phyloP scores from a whole-genome alignment of 768 basidiomycete genomes.

The Boletus pseudo-olivaceus region DNA sequence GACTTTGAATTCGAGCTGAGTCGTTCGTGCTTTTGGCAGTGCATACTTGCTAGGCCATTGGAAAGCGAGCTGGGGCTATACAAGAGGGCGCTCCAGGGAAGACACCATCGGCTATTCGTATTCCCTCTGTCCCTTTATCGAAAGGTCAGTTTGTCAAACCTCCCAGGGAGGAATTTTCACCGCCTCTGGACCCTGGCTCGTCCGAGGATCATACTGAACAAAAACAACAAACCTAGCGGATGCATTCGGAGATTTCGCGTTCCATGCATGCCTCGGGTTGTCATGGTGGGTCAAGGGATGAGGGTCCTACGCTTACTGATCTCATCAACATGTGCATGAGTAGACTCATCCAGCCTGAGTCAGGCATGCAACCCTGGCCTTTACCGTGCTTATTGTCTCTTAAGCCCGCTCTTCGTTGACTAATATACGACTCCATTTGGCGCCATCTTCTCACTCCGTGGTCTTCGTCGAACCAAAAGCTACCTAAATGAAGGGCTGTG shows the following conservation, averaged over 20 bases:
- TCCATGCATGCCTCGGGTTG: not conserved
- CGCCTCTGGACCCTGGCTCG: not conserved
- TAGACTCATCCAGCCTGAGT: slow-evolving; percentile 1
- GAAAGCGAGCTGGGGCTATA: not conserved
- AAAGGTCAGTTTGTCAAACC: not conserved
- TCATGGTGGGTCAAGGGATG: not conserved
- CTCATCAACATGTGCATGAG: slow-evolving; percentile 1
- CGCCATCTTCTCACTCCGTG: slow-evolving; percentile 12
- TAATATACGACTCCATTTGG: slow-evolving; percentile 19
- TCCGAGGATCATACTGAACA: slow-evolving; percentile 1
- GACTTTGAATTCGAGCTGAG: not conserved
- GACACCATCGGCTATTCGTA: not conserved
- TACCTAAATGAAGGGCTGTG: slow-evolving; percentile 49
- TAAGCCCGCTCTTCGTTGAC: slow-evolving; percentile 34
- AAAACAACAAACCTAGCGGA: not conserved
- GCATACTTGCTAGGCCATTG: not conserved
- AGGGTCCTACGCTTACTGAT: not conserved
- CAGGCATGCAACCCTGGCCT: not conserved
- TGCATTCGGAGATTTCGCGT: not conserved
- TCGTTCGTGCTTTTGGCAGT: not conserved
- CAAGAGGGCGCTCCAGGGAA: not conserved
- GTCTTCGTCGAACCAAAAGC: slow-evolving; percentile 53
- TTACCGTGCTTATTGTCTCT: slow-evolving; percentile 48
- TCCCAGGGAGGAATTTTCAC: not conserved
- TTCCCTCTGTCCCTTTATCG: not conserved